Conservation (phyloP, 139 green algal species). For the Haematococcus lacustris region DNA sequence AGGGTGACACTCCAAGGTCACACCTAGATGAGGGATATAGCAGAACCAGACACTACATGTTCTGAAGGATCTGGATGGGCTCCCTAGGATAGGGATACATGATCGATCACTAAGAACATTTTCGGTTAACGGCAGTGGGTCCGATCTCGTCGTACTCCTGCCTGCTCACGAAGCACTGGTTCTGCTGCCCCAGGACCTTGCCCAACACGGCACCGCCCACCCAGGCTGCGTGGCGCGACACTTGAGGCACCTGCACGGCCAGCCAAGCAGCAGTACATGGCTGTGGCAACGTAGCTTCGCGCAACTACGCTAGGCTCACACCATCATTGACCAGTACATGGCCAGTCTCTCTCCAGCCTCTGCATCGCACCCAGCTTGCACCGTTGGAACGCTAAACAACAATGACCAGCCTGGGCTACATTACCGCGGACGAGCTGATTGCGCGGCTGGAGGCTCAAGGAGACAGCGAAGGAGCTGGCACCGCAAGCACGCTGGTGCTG, state of each 20-base stretch:
- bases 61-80: too few species aligned
- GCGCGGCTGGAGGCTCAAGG: too few species aligned
- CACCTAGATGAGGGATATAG: too few species aligned
- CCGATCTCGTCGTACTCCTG: slow-evolving; percentile 80
- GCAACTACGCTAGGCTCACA: not conserved
- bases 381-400: not conserved
- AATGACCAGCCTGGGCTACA: not conserved
- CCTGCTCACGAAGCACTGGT: slow-evolving; percentile 71
- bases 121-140: slow-evolving; percentile 61
- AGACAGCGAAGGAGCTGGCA: too few species aligned
- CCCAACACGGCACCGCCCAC: slow-evolving; percentile 81
- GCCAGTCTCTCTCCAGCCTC: not conserved
- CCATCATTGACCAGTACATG: not conserved
- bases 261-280: not conserved
- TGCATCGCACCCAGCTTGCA: not conserved
- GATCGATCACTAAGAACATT: too few species aligned
- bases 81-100: too few species aligned
- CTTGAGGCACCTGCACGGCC: not conserved
- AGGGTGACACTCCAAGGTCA: too few species aligned
- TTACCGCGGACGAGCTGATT: too few species aligned
- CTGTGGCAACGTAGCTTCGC: not conserved
- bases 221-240: slow-evolving; percentile 51
- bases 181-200: slow-evolving; percentile 62
- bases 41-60: too few species aligned
- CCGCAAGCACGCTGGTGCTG: too few species aligned